Base-by-base conservation (phyloP, 257 asterid species). In the Solanum appendiculatum region DNA sequence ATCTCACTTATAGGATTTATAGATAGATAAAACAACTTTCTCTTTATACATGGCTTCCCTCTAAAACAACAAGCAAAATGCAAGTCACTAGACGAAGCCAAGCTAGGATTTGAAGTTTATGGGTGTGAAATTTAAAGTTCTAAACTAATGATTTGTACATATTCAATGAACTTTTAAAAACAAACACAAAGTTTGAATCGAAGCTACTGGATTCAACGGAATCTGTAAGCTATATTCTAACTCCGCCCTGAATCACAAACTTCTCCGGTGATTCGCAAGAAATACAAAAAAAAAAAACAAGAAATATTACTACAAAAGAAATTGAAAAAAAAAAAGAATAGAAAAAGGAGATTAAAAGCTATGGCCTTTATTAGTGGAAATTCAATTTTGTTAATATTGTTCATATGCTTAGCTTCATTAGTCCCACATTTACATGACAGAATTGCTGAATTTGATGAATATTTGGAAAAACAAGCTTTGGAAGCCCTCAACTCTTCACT, bases 391-490 rank as follows among this genome's bases (percentile, higher is more conserved):
- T 78, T 78, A 78, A 1, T 78, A 78, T 78, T 44, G 16, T 9
- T 90, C 9, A 11, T 89, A 33, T 84, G 86, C 3, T 27, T 91
- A 39, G 86, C 39, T 23, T 87, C 88, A 63, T 3, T 78, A 21
- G 15, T 88, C 51, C 91, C 88, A 44, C 86, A 82, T 78, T 88
- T 89, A 6, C 40, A 48, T 21, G 94, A 90, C n/a, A 68, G 73
- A 18, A 91, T 92, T 13, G 92, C 92, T 2, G 63, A 90, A 23
- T 89, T 85, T 80, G 96, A 93, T 20, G 91, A 86, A 29, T 91
- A 88, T 86, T 86, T 92, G 25, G 82, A 51, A 86, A 75, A 90
- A 46, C 90, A 48, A 83, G 90, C 91, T n/a, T 70, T 86, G 85
- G 84, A 80, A 68, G 89, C 94, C 39, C 88, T 75, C 72, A 83